phyloP scores from a whole-genome alignment of 2,329 filamentous ascomycete genomes.

The Pseudogymnoascus pannorum region DNA sequence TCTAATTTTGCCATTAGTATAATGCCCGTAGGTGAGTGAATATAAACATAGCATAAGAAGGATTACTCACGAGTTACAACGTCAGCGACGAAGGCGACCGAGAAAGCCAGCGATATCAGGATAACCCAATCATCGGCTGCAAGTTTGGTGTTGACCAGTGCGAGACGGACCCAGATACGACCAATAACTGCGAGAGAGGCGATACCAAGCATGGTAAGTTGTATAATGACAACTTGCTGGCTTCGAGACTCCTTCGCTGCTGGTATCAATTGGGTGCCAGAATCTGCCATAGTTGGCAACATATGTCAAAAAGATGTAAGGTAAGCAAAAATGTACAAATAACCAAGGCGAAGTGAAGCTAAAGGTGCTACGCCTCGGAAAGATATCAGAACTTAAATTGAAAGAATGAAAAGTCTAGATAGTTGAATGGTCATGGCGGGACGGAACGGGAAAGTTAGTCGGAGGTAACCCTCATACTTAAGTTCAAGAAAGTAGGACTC shows the following conservation, averaged over 20 bases:
- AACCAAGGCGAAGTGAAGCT: not conserved
- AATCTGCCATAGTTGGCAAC: not conserved
- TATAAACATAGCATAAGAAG: not conserved
- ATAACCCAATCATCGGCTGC: not conserved
- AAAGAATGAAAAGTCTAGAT: not conserved
- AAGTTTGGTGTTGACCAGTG: not conserved
- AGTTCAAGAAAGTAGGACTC: not conserved
- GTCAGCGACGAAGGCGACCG: not conserved
- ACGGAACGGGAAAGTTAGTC: not conserved
- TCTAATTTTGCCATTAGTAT: not conserved
- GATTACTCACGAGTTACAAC: not conserved
- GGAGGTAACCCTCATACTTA: no score
- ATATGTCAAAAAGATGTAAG: not conserved
- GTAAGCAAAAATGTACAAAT: not conserved
- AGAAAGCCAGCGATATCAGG: constrained; percentile 3
- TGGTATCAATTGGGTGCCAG: not conserved
- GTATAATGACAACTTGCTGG: not conserved
- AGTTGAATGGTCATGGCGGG: not conserved
- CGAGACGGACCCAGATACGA: not conserved
- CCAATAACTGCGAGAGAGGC: not conserved
- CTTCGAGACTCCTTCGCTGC: not conserved
- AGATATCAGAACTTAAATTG: not conserved
- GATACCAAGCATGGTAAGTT: not conserved
- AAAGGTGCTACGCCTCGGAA: not conserved
- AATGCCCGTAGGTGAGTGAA: not conserved